Base-by-base conservation (phyloP, 2,329 filamentous ascomycete species). In the Xylaria sp. region DNA sequence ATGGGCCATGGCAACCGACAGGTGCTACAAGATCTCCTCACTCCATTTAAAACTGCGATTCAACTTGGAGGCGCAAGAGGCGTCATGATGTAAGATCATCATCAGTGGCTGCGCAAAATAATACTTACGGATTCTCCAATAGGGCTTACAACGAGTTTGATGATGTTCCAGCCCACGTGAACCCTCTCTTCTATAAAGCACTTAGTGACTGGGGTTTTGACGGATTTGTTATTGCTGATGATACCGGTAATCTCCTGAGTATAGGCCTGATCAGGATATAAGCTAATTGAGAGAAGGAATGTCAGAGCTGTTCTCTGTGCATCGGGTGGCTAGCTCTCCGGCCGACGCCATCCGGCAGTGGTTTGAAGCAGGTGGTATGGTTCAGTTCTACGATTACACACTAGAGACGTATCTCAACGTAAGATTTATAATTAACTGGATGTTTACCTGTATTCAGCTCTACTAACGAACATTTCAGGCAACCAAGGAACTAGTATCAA, bases 331-430 rank as follows among this genome's bases (percentile, higher is more conserved):
- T 0, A 72, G 72, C 60, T 80, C 78, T 8, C 78, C 79, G 1
- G 80, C 78, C 8, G 79, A 81, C 69, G 79, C 78, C 2, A 81
- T 83, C 39, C 73, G 72, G 2, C 81, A 83, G 55, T 83, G 81
- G 81, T 81, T 81, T 60, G 81, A 81, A 60, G 80, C 80, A 3
- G 82, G 82, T 39, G 80, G 81, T 0, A 83, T 83, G 80, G 73
- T 83, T 2, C 82, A 83, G 59, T 83, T 80, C 65, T 83, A 83
- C 55, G 81, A 83, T 66, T 83, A 81, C 65, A 77, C 81, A 2
- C 65, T 83, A 15, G 77, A 80, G 12, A 72, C 75, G 8, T 81
- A 80, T 48, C 72, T 82, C 30, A 78, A 81, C 52, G 76, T 78
- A 81, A 23, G 53, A 39, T 13, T 62, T 8, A 8, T 59, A 70